phyloP scores from a whole-genome alignment of 805 yeast genomes.

The Candida koratica region DNA sequence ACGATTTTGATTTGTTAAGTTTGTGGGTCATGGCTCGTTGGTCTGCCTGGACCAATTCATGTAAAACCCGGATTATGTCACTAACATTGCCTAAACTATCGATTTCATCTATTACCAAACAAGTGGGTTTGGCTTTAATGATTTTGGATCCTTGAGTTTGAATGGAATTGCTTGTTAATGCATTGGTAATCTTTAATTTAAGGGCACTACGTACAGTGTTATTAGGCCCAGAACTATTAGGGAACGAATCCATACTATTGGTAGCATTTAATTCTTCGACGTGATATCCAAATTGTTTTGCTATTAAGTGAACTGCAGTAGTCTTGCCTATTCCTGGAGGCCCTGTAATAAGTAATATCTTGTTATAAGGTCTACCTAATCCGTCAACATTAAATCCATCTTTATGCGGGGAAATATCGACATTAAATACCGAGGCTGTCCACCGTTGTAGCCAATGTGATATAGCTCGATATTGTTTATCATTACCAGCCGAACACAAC shows the following conservation, averaged over 20 bases:
- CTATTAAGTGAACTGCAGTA: conserved; percentile 78
- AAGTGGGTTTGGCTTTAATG: conserved; percentile 52
- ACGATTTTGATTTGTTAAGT: conserved; percentile 15
- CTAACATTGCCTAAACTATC: conserved; percentile 47
- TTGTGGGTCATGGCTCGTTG: conserved; percentile 39
- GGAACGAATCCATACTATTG: conserved; percentile 36
- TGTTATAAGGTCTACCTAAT: conserved; percentile 42
- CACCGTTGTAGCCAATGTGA: conserved; percentile 41
- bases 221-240: conserved; percentile 14
- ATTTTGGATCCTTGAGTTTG: conserved; percentile 49
- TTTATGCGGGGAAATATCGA: conserved; percentile 5
- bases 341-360: conserved; percentile 75
- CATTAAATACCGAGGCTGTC: conserved; percentile 31
- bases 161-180: conserved; percentile 54
- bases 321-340: conserved; percentile 96
- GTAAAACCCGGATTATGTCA: conserved; percentile 46
- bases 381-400: conserved; percentile 18
- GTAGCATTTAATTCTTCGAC: conserved; percentile 81
- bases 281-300: conserved; percentile 75
- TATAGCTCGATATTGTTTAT: conserved; percentile 34
- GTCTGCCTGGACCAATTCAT: conserved; percentile 60
- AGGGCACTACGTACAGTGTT: conserved; percentile 28
- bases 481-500: conserved; percentile 44
- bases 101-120: conserved; percentile 84
- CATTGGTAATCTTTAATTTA: conserved; percentile 43